phyloP scores from a whole-genome alignment of 2,329 filamentous ascomycete species.

The Reticulascus tulasneorum region DNA sequence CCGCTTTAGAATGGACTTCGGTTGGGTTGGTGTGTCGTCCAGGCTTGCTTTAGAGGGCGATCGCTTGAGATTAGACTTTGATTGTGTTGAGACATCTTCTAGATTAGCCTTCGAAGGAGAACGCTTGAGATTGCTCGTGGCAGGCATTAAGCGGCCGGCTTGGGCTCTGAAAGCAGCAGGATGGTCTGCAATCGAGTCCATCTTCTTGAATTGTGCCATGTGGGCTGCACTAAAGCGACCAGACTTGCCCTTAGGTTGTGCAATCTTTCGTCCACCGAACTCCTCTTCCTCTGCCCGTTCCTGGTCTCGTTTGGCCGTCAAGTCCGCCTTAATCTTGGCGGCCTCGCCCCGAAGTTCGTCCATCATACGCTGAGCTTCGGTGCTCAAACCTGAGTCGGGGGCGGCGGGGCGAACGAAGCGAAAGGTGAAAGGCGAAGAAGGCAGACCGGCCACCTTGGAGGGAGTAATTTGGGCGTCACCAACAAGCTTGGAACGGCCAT shows the following conservation, averaged over 20 bases:
- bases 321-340: constrained; percentile 17
- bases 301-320: constrained; percentile 50
- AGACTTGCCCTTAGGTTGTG: constrained; percentile 72
- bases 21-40: constrained; percentile 21
- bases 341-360: constrained; percentile 58
- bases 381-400: constrained; percentile 52
- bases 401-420: constrained; percentile 48
- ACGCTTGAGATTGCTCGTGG: constrained; percentile 31
- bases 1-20: constrained; percentile 43
- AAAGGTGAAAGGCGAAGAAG: constrained; percentile 63
- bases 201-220: constrained; percentile 88
- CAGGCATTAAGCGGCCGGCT: constrained; percentile 48
- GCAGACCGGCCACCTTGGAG: constrained; percentile 49
- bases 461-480: constrained; percentile 55
- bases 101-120: constrained; percentile 43
- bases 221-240: constrained; percentile 81
- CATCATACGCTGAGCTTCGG: constrained; percentile 58
- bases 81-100: constrained; percentile 28
- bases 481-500: constrained; percentile 36
- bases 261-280: constrained; percentile 62
- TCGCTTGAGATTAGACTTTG: constrained; percentile 28
- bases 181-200: constrained; percentile 92
- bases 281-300: constrained; percentile 44
- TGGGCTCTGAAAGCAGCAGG: constrained; percentile 70
- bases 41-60: constrained; percentile 28